Conservation (phyloP, 1,284 basidiomycete genomes). For the Meira nashicola region DNA sequence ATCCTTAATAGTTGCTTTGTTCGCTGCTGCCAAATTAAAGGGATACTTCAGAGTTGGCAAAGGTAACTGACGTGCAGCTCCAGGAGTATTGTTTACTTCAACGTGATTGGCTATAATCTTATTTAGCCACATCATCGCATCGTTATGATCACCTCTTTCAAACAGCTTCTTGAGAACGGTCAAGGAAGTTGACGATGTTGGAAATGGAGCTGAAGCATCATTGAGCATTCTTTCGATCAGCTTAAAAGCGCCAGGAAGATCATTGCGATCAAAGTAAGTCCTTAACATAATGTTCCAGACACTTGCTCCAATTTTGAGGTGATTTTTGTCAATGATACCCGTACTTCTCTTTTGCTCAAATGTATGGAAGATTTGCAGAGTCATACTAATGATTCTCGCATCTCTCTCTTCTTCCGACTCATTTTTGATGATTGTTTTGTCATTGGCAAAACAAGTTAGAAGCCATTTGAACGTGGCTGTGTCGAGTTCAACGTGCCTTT, state of each 20-base stretch:
- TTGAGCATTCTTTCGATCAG: slow-evolving; percentile 72
- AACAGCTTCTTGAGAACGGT: slow-evolving; percentile 59
- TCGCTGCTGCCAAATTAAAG: too few relatives aligned
- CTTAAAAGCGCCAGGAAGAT: slow-evolving; percentile 64
- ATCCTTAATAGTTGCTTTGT: too few relatives aligned
- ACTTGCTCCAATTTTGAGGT: background rate
- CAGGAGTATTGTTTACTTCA: background rate
- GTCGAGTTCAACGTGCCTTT: slow-evolving; percentile 55
- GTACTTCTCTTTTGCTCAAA: background rate
- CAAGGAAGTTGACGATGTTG: slow-evolving; percentile 61
- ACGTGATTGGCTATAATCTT: slow-evolving; percentile 15
- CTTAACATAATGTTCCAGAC: slow-evolving; percentile 72
- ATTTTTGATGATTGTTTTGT: slow-evolving; percentile 13
- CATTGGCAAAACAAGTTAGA: slow-evolving; percentile 55
- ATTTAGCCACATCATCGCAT: slow-evolving; percentile 36
- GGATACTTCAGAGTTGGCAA: too few relatives aligned
- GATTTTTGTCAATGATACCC: too few relatives aligned
- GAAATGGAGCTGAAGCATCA: slow-evolving; percentile 56
- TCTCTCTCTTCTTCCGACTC: background rate
- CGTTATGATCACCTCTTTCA: slow-evolving; percentile 22
- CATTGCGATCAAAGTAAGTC: slow-evolving; percentile 66
- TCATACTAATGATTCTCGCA: background rate
- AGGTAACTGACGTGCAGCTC: too few relatives aligned
- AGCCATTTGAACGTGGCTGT: slow-evolving; percentile 61
- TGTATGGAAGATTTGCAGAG: background rate